Evolutionary conservation across 2,329 filamentous ascomycete genomes (phyloP).

Genomic region (Cladosporium sp.): DNA sequence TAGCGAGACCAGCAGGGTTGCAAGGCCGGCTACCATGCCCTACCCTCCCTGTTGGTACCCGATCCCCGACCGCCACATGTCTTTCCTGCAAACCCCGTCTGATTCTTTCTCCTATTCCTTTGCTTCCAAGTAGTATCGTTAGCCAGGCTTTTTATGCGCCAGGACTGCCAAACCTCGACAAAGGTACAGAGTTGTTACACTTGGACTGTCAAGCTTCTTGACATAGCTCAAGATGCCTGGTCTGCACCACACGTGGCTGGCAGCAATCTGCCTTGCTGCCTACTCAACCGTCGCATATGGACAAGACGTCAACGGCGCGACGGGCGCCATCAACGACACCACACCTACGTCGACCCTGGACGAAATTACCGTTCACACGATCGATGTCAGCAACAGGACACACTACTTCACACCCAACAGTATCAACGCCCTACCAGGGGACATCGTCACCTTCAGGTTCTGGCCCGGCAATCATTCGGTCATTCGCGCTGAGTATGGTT

Average conservation of each 20-base stretch:
- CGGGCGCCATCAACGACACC: conserved; percentile 13
- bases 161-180: neutral
- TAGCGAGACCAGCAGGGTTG: neutral
- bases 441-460: conserved; percentile 41
- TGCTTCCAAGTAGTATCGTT: neutral
- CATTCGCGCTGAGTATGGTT: conserved; percentile 37
- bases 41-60: neutral
- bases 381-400: conserved; percentile 35
- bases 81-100: conserved; percentile 1
- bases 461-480: conserved; percentile 42
- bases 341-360: conserved; percentile 12
- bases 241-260: neutral
- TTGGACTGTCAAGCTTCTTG: neutral
- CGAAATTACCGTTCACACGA: conserved; percentile 27
- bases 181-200: neutral
- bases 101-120: neutral
- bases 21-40: neutral
- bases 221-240: conserved; percentile 2
- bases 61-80: conserved; percentile 2
- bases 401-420: conserved; percentile 36
- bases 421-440: conserved; percentile 36
- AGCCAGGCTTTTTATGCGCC: neutral
- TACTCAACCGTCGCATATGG: neutral
- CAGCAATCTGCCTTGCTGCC: neutral
- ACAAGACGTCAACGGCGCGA: conserved; percentile 9